Percentiles rank a stretch among this genome's conserved stretches.
Evolutionary conservation across 2,329 filamentous ascomycete genomes (phyloP).

Genomic region (Biscogniauxia marginata): DNA sequence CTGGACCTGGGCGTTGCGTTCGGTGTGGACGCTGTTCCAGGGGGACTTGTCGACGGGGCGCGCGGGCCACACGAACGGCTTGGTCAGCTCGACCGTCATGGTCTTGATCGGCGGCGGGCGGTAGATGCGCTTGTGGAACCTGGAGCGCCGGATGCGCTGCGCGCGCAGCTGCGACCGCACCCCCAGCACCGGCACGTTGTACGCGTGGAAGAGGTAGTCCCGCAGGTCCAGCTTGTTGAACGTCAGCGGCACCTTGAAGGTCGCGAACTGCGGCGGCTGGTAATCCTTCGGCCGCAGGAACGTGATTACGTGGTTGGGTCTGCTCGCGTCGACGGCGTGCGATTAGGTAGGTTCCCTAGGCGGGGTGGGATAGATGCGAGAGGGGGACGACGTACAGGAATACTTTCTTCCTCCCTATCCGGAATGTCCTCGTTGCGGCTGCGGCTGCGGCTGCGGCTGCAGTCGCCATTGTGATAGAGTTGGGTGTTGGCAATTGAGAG

Average conservation of each 20-base stretch:
- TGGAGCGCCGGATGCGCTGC: slow-evolving; percentile 52
- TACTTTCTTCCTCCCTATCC: slow-evolving; percentile 30
- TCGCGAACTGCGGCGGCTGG: slow-evolving; percentile 72
- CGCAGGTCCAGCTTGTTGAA: slow-evolving; percentile 97
- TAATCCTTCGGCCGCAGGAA: slow-evolving; percentile 70
- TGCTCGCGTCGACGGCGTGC: slow-evolving; percentile 36
- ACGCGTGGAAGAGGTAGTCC: slow-evolving; percentile 88
- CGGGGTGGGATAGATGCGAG: background rate
- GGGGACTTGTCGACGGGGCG: slow-evolving; percentile 54
- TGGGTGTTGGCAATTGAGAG: background rate
- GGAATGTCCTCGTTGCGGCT: slow-evolving; percentile 20
- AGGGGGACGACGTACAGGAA: slow-evolving; percentile 29
- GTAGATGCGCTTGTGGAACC: slow-evolving; percentile 57
- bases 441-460: slow-evolving; percentile 3
- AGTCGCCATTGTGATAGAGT: slow-evolving; percentile 17
- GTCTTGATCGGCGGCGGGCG: slow-evolving; percentile 76
- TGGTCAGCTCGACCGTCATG: slow-evolving; percentile 89
- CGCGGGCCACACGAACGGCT: slow-evolving; percentile 87
- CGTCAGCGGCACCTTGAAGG: slow-evolving; percentile 84
- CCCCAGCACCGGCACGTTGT: slow-evolving; percentile 69
- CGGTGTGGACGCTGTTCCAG: slow-evolving; percentile 64
- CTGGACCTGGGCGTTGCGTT: slow-evolving; percentile 43
- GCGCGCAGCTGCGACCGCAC: slow-evolving; percentile 81
- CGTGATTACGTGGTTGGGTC: slow-evolving; percentile 78
- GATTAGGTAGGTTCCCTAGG: background rate